These are phyloP conservation scores for Chytriomyces hyalinus DNA, from an alignment of 192 early-diverging fungal species.

Conservation along the genomic window DNA sequence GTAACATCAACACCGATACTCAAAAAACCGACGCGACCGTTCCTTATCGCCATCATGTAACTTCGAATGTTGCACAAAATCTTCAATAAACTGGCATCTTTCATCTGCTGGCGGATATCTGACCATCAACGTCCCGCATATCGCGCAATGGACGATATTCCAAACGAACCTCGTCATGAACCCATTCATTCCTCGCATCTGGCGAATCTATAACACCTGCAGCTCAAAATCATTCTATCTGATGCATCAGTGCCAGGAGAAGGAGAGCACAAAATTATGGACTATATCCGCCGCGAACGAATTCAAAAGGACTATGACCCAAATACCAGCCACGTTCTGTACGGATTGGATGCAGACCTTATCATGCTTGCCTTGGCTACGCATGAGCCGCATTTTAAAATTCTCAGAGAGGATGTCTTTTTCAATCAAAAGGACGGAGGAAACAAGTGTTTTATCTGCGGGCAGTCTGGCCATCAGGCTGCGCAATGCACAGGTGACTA, in stretches of 20 bases:
- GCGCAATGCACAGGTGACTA: constrained; percentile 47
- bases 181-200: background rate
- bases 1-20: too few relatives aligned
- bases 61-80: background rate
- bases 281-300: constrained; percentile 89
- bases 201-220: background rate
- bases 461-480: constrained; percentile 55
- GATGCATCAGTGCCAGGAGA: constrained; percentile 96
- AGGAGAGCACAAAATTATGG: constrained; percentile 99
- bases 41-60: background rate
- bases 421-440: constrained; percentile 62
- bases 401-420: constrained; percentile 94
- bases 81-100: background rate
- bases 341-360: constrained; percentile 97
- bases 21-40: background rate
- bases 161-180: too few relatives aligned
- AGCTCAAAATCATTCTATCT: constrained; percentile 88
- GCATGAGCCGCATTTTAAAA: constrained; percentile 96
- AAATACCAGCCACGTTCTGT: constrained; percentile 92
- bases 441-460: constrained; percentile 58
- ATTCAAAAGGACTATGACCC: constrained; percentile 82
- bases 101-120: background rate
- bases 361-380: constrained; percentile 95
- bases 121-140: background rate
- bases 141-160: background rate